Percentiles rank a stretch among this genome's conserved stretches.
phyloP scores from a whole-genome alignment of 257 asterid species.

The Galeopsis tetrahit region DNA sequence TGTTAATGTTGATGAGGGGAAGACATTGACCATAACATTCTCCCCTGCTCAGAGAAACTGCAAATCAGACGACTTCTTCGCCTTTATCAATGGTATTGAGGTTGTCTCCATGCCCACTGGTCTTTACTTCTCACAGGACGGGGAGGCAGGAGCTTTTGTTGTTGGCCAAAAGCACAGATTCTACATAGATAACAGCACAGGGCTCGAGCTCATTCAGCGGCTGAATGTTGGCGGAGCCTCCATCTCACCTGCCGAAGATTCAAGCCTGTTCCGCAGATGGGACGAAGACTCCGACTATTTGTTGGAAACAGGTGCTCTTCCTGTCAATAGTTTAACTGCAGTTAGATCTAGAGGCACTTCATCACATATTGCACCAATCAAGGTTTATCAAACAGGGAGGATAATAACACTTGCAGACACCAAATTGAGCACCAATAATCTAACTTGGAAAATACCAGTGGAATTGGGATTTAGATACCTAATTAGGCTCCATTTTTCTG shows the following conservation, averaged over 20 bases:
- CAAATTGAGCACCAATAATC: conserved; percentile 28
- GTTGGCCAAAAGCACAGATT: conserved; percentile 52
- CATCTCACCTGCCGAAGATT: conserved; percentile 60
- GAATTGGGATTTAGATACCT: conserved; percentile 67
- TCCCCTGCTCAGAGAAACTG: conserved; percentile 35
- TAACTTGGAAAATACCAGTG: conserved; percentile 61
- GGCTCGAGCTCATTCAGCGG: conserved; percentile 64
- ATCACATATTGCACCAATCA: conserved; percentile 44
- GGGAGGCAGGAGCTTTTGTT: conserved; percentile 44
- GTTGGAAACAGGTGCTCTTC: conserved; percentile 40
- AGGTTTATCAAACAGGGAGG: conserved; percentile 57
- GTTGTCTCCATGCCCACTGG: conserved; percentile 58
- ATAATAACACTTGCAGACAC: conserved; percentile 29
- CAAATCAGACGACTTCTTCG: conserved; percentile 42
- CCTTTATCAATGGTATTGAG: conserved; percentile 54
- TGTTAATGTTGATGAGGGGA: conserved; percentile 35
- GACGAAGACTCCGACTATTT: conserved; percentile 52
- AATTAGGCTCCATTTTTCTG: conserved; percentile 65
- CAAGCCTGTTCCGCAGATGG: conserved; percentile 59
- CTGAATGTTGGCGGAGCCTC: conserved; percentile 60
- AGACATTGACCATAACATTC: conserved; percentile 38
- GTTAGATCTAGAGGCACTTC: conserved; percentile 29
- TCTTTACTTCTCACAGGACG: conserved; percentile 53
- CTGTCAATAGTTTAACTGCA: conserved; percentile 36
- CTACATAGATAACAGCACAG: conserved; percentile 64